Conservation (phyloP, 495 filamentous ascomycete species). For the Hypoxylon lienhwacheense region DNA sequence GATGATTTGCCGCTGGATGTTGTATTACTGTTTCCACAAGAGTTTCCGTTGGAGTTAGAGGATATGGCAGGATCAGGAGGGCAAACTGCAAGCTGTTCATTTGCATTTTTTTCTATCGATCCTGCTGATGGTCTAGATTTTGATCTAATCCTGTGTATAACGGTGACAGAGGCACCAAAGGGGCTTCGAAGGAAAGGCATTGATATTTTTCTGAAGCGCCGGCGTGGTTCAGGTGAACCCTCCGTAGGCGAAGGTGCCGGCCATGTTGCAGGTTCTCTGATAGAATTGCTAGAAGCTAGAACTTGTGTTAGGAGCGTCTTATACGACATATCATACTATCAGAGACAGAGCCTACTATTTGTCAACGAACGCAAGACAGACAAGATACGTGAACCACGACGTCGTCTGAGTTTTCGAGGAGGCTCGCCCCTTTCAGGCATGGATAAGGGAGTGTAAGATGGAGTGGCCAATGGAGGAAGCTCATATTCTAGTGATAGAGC, state of each 20-base stretch:
- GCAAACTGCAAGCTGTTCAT: conserved; percentile 15
- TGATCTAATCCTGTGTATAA: conserved; percentile 47
- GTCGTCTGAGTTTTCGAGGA: conserved; percentile 44
- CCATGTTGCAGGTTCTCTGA: conserved; percentile 36
- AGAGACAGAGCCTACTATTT: conserved; percentile 42
- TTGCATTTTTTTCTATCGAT: conserved; percentile 24
- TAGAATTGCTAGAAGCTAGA: conserved; percentile 23
- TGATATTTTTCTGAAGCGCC: conserved; percentile 46
- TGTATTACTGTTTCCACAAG: conserved; percentile 37
- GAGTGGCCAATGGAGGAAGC: conserved; percentile 27
- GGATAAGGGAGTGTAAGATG: conserved; percentile 31
- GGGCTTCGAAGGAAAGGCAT: conserved; percentile 45
- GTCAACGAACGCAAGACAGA: conserved; percentile 51
- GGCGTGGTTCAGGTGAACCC: conserved; percentile 25
- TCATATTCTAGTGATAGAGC: conserved; percentile 27
- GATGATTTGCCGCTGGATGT: conserved; percentile 41
- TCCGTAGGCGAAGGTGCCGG: conserved; percentile 30
- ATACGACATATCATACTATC: not conserved
- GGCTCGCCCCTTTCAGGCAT: conserved; percentile 34
- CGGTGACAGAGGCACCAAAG: conserved; percentile 46
- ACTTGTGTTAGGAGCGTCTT: conserved; percentile 3
- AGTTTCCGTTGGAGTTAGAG: conserved; percentile 24
- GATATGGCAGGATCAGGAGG: conserved; percentile 24
- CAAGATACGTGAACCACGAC: conserved; percentile 47
- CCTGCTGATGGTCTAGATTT: conserved; percentile 42